Evolutionary conservation across 1,139 yeast genomes (phyloP).

Genomic region (Scheffersomyces titani): DNA sequence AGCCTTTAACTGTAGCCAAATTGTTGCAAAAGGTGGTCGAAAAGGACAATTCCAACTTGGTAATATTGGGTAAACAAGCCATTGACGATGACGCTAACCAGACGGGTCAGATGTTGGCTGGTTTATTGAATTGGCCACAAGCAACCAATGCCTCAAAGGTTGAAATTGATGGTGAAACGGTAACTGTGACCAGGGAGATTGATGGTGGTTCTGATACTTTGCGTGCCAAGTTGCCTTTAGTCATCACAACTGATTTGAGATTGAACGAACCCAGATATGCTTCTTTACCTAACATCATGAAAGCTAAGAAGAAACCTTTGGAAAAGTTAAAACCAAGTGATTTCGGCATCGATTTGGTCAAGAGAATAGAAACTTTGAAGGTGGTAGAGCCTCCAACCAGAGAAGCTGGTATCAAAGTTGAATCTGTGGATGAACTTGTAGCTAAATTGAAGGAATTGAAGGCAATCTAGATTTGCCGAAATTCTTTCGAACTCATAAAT

Average conservation of each 20-base stretch:
- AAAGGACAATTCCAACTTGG: conserved; percentile 69
- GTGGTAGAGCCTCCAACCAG: conserved; percentile 87
- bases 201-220: conserved; percentile 94
- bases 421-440: conserved; percentile 78
- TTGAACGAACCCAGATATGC: conserved; percentile 94
- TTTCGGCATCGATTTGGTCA: conserved; percentile 63
- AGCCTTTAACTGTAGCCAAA: conserved; percentile 92
- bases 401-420: conserved; percentile 79
- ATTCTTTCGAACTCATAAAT: too few species aligned
- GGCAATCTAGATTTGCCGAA: conserved; percentile 36
- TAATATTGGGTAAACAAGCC: conserved; percentile 92
- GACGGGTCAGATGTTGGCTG: conserved; percentile 98
- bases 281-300: conserved; percentile 92
- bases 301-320: conserved; percentile 95
- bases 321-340: conserved; percentile 70
- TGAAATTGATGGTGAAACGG: conserved; percentile 58
- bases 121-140: conserved; percentile 94
- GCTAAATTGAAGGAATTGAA: conserved; percentile 73
- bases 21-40: conserved; percentile 74
- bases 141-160: conserved; percentile 96
- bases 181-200: conserved; percentile 84
- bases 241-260: conserved; percentile 90
- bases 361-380: conserved; percentile 67
- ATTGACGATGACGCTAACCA: conserved; percentile 94
- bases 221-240: conserved; percentile 75